Base-by-base conservation (phyloP, 805 yeast genomes). In the Saturnispora diversa region DNA sequence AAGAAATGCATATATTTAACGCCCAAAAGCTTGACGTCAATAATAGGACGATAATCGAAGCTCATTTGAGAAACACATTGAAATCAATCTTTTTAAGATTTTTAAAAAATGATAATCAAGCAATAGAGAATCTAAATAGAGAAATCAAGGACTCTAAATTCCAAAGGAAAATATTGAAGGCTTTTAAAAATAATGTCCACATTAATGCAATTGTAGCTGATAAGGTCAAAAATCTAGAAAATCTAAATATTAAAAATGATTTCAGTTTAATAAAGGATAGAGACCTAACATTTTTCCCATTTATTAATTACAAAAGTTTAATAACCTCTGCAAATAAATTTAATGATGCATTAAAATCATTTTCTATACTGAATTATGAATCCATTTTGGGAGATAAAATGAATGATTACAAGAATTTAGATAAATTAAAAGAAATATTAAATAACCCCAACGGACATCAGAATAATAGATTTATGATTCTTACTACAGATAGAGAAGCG, bases 401-500 rank as follows among this genome's bases (percentile, higher is more conserved):
- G 8, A 47, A 46, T 22, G 56, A 54, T 31, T 44, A 28, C 13
- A 23, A 44, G 10, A 54, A 51, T 29, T 19, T 53, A 5, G 48
- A 49, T n/a, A 31, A 13, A 16, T 29, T 55, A 3, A 37, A 43
- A 29, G 27, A 35, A 10, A 22, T 40, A 6, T 29, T 50, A 28
- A n/a, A 17, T 5, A 19, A 33, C 6, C 33, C 42, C 1, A 38
- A 42, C 5, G 11, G 36, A 8, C 39, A 31, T 25, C 28, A 21
- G 20, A 46, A 37, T 21, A 45, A 48, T 16, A 45, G 39, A 22
- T 48, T 50, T 17, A 35, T 56, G 19, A 37, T 56, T 4, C 10
- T 56, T 13, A 54, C 60, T 1, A 47, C 34, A 23, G 56, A 54
- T 25, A 42, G 46, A 31, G 47, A 47, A 7, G 46, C 53, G 1